These are phyloP conservation scores for Heterobasidion annosum DNA, from an alignment of 1,284 basidiomycete species.

Conservation along the genomic window DNA sequence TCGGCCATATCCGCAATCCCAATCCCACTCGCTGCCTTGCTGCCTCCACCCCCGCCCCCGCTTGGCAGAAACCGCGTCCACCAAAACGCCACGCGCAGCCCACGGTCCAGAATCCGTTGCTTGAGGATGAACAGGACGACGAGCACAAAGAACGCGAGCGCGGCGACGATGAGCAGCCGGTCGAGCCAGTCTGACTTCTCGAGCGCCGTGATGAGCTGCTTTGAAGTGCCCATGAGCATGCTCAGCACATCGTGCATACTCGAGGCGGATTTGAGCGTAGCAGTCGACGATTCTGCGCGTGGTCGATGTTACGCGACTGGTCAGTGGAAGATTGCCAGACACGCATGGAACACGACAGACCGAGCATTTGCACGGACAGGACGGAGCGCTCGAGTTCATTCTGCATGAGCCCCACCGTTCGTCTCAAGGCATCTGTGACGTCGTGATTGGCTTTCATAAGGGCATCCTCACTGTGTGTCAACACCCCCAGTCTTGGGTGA, in stretches of 20 bases:
- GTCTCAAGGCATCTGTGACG: constrained; percentile 78
- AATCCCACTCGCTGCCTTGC: not conserved
- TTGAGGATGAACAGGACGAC: constrained; percentile 82
- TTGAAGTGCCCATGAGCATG: constrained; percentile 68
- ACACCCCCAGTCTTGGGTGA: not conserved
- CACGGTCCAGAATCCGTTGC: constrained; percentile 72
- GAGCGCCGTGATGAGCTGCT: constrained; percentile 76
- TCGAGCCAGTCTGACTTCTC: constrained; percentile 91
- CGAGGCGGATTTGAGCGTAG: constrained; percentile 66
- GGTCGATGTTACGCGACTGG: not conserved
- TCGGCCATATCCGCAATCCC: not conserved
- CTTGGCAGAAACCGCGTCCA: constrained; percentile 66
- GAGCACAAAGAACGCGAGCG: constrained; percentile 76
- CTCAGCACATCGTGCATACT: constrained; percentile 74
- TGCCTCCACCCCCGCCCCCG: not conserved
- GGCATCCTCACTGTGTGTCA: constrained; percentile 57
- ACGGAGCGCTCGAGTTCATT: constrained; percentile 85
- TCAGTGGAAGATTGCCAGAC: not conserved
- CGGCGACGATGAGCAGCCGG: constrained; percentile 72
- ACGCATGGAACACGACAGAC: constrained; percentile 29
- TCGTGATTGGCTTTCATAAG: constrained; percentile 84
- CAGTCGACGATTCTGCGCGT: constrained; percentile 67
- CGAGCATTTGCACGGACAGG: constrained; percentile 77
- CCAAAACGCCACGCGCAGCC: constrained; percentile 65
- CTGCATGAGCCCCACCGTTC: constrained; percentile 83